Conservation (phyloP, 768 basidiomycete genomes). For the Suillus alpinus region DNA sequence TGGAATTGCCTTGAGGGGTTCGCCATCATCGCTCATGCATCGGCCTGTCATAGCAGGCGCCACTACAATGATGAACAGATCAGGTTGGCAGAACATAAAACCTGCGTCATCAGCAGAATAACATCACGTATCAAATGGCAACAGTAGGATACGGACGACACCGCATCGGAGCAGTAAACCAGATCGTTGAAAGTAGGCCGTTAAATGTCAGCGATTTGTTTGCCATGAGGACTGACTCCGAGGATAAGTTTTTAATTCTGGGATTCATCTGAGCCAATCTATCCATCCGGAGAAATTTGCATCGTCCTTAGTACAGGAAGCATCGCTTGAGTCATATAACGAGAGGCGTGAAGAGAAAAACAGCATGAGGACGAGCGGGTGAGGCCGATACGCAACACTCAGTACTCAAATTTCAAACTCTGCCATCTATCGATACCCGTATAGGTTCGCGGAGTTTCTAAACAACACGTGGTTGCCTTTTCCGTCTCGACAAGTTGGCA, state of each 20-base stretch:
- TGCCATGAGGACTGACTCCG: background rate
- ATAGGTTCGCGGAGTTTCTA: slow-evolving; percentile 1
- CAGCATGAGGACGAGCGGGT: background rate
- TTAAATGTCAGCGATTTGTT: background rate
- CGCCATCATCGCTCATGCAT: background rate
- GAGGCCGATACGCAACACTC: background rate
- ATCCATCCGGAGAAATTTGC: background rate
- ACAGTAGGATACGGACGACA: background rate
- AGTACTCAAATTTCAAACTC: background rate
- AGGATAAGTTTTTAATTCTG: background rate
- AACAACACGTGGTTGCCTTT: background rate
- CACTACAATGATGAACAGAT: background rate
- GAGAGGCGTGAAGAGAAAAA: background rate
- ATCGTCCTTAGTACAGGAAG: background rate
- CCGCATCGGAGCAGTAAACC: background rate
- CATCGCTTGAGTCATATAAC: background rate
- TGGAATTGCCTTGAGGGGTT: background rate
- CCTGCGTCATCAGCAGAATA: background rate
- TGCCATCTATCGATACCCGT: background rate
- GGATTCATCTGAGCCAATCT: background rate
- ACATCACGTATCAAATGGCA: background rate
- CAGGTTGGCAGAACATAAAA: too few species aligned
- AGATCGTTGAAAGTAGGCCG: background rate
- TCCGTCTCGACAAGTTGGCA: background rate
- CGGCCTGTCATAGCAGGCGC: background rate